Base-by-base conservation (phyloP, 495 filamentous ascomycete species). In the Penicillium soppii region DNA sequence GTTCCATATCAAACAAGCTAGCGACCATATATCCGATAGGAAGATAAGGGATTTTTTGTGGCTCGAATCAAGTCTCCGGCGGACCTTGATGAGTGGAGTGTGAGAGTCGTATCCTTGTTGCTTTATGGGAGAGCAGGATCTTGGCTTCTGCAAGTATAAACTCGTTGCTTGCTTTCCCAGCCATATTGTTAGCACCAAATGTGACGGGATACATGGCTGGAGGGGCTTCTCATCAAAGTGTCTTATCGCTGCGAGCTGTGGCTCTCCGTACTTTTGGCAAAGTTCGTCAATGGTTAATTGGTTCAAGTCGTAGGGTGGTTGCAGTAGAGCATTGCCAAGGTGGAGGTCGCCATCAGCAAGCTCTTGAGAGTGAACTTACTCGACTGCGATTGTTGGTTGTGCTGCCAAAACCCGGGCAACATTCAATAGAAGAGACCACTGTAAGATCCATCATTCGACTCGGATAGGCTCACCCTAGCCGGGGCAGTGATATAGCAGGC, bases 371-470 rank as follows among this genome's bases (percentile, higher is more conserved):
- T 69, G 64, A 2, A 74, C 50, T 48, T 70, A 66, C 4, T 54
- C 29, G 21, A 75, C 53, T 8, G 50, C 67, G 39, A 66, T 45
- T 3, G 54, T 61, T 7, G 74, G 67, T 35, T 75, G 71, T 43
- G 71, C 71, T 1, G 67, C 68, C 10, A 76, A 48, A 21, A 71
- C 59, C 10, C 75, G 63, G 16, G 75, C 71, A 19, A 72, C 67
- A 9, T 72, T 58, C 27, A 75, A 46, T 51, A 63, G 47, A 76
- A 75, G 8, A 73, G 46, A 15, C 62, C 17, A n/a, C 51, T 61
- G 39, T 21, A 67, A 23, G 65, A 71, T 7, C 40, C 59, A 35
- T 70, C 47, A 41, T 65, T 69, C 29, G 53, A 54, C 12, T 58
- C 60, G 9, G 57, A 61, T 20, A 75, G 47, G 43, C 69, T 74